These are phyloP conservation scores for Neodidymelliopsis sp. DNA, from an alignment of 2,329 filamentous ascomycete genomes.

Conservation along the genomic window DNA sequence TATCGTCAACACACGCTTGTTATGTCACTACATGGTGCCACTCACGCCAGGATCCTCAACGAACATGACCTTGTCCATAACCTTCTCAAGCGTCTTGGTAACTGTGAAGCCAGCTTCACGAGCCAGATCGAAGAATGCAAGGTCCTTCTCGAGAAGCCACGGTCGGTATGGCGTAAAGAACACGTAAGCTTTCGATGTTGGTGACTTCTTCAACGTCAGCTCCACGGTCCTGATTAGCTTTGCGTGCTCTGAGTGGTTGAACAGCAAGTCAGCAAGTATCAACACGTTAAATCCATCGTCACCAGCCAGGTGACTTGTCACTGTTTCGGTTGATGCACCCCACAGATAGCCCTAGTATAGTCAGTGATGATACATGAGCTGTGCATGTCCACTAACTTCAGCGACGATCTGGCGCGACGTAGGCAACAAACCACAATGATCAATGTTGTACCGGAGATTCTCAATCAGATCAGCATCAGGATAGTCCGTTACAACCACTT, in stretches of 20 bases:
- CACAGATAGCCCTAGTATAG: conserved; percentile 75
- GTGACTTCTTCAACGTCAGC: conserved; percentile 66
- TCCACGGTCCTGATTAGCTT: conserved; percentile 78
- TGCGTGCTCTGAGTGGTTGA: conserved; percentile 86
- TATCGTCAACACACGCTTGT: neutral
- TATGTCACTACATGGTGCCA: conserved; percentile 6
- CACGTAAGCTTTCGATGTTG: conserved; percentile 73
- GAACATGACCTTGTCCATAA: conserved; percentile 87
- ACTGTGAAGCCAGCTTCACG: conserved; percentile 75
- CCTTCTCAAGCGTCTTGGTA: conserved; percentile 79
- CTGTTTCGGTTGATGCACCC: conserved; percentile 69
- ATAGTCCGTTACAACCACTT: conserved; percentile 84
- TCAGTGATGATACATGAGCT: conserved; percentile 15
- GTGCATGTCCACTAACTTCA: conserved; percentile 34
- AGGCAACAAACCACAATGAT: conserved; percentile 58
- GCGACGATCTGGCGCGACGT: conserved; percentile 49
- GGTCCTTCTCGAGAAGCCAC: conserved; percentile 84
- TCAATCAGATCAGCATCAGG: conserved; percentile 83
- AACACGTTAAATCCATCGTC: conserved; percentile 74
- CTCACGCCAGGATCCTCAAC: conserved; percentile 81
- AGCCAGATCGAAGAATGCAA: conserved; percentile 84
- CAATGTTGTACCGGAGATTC: conserved; percentile 80
- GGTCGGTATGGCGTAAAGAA: conserved; percentile 96
- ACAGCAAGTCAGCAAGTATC: conserved; percentile 87
- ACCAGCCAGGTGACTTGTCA: conserved; percentile 66